Conservation (phyloP, 2,329 filamentous ascomycete species). For the Colletotrichum sp. region DNA sequence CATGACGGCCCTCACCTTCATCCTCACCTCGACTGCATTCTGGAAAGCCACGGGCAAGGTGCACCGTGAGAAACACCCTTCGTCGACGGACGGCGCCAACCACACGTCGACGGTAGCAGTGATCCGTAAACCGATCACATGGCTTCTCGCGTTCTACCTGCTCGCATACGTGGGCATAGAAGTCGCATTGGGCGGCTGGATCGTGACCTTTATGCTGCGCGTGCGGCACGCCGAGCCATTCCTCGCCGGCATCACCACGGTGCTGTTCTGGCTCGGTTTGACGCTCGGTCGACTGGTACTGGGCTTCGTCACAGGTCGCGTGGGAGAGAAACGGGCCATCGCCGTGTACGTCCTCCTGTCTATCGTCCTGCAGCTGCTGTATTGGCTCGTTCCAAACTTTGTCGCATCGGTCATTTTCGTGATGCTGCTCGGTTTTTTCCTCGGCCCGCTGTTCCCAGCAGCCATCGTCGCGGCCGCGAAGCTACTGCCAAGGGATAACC, state of each 20-base stretch:
- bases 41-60: constrained; percentile 64
- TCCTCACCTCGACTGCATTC: constrained; percentile 60
- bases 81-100: constrained; percentile 38
- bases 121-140: constrained; percentile 63
- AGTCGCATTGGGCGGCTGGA: constrained; percentile 77
- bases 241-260: constrained; percentile 75
- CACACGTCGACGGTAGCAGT: constrained; percentile 48
- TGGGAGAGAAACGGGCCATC: constrained; percentile 33
- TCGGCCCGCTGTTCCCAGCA: constrained; percentile 80
- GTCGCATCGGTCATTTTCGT: constrained; percentile 76
- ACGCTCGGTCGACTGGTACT: constrained; percentile 75
- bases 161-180: constrained; percentile 82
- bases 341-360: constrained; percentile 65
- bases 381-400: constrained; percentile 83
- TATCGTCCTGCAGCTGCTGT: constrained; percentile 71
- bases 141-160: constrained; percentile 77
- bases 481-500: constrained; percentile 73
- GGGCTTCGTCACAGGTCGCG: constrained; percentile 75
- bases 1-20: constrained; percentile 60
- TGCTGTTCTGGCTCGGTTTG: constrained; percentile 85
- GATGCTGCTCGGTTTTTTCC: constrained; percentile 76
- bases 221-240: constrained; percentile 74
- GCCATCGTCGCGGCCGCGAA: constrained; percentile 77
- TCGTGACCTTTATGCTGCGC: constrained; percentile 86
- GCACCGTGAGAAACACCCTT: constrained; percentile 51